phyloP scores from a whole-genome alignment of 108 stramenopile genomes.

The Cyclotella distinguenda region DNA sequence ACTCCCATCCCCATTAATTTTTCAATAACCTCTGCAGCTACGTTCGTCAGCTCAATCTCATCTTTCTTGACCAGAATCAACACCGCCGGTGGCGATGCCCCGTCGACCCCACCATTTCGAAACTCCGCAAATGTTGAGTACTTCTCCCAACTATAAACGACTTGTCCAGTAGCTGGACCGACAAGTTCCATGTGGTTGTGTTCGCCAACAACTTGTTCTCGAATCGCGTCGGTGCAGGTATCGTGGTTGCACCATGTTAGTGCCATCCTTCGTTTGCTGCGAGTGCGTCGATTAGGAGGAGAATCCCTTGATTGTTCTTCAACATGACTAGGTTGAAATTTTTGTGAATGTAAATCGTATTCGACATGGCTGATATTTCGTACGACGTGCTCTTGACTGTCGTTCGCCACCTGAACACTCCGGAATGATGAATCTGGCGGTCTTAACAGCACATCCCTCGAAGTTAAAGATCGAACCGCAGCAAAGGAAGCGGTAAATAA shows the following conservation, averaged over 20 bases:
- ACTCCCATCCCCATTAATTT: slow-evolving; percentile 50
- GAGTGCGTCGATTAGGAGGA: not conserved
- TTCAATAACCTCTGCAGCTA: slow-evolving; percentile 64
- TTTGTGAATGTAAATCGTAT: not conserved
- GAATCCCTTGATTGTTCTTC: not conserved
- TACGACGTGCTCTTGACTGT: not conserved
- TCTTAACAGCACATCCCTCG: not conserved
- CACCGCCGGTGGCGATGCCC: slow-evolving; percentile 47
- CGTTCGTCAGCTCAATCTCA: slow-evolving; percentile 56
- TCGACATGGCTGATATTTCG: not conserved
- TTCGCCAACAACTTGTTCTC: slow-evolving; percentile 71
- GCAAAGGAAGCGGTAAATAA: not conserved
- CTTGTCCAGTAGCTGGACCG: slow-evolving; percentile 85
- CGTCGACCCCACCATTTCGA: slow-evolving; percentile 1
- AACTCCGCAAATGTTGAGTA: not conserved
- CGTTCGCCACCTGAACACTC: not conserved
- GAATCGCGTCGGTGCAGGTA: slow-evolving; percentile 54
- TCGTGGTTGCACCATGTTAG: slow-evolving; percentile 75
- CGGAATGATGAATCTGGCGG: not conserved
- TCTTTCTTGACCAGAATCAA: slow-evolving; percentile 68
- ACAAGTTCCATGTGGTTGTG: slow-evolving; percentile 74
- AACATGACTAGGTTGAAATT: not conserved
- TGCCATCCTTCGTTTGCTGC: slow-evolving; percentile 55
- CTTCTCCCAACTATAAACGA: slow-evolving; percentile 67
- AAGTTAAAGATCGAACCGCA: not conserved